Conservation (phyloP, 1,139 yeast species). For the Groenewaldozyma sp. region DNA sequence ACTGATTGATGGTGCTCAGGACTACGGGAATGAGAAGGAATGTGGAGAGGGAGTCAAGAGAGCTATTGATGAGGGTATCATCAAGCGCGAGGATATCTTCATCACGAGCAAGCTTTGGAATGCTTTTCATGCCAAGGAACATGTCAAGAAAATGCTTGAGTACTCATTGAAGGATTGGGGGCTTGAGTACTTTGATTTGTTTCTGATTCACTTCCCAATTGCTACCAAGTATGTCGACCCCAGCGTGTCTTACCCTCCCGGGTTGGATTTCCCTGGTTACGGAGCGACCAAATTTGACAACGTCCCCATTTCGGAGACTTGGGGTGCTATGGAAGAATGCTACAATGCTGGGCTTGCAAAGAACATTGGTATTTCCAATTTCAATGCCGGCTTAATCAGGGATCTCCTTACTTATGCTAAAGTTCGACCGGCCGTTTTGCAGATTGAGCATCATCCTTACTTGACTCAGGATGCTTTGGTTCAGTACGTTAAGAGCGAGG, state of each 20-base stretch:
- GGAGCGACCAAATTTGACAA: constrained; percentile 42
- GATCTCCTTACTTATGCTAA: constrained; percentile 66
- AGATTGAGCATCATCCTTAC: constrained; percentile 91
- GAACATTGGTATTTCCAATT: constrained; percentile 81
- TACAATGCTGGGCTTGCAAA: constrained; percentile 55
- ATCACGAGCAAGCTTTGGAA: constrained; percentile 41
- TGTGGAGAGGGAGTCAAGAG: constrained; percentile 34
- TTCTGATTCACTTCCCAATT: constrained; percentile 57
- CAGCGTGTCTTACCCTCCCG: constrained; percentile 59
- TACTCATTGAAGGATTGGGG: constrained; percentile 46
- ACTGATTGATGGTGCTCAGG: constrained; percentile 36
- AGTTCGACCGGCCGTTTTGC: constrained; percentile 71
- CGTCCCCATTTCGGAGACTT: constrained; percentile 64
- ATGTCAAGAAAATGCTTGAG: constrained; percentile 39
- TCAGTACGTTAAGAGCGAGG: constrained; percentile 50
- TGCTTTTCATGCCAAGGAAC: constrained; percentile 35
- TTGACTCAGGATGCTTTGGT: constrained; percentile 65
- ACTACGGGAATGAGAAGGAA: constrained; percentile 34
- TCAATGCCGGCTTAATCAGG: constrained; percentile 61
- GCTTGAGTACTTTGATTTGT: constrained; percentile 52
- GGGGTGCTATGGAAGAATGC: constrained; percentile 62
- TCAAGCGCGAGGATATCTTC: constrained; percentile 34
- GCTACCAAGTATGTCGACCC: constrained; percentile 43
- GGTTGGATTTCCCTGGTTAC: constrained; percentile 48
- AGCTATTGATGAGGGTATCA: constrained; percentile 32